A percentile compares a stretch with the other conserved stretches of the same genome.
Conservation (phyloP, 1,139 yeast species). For the Debaryomycetaceae sp. region DNA sequence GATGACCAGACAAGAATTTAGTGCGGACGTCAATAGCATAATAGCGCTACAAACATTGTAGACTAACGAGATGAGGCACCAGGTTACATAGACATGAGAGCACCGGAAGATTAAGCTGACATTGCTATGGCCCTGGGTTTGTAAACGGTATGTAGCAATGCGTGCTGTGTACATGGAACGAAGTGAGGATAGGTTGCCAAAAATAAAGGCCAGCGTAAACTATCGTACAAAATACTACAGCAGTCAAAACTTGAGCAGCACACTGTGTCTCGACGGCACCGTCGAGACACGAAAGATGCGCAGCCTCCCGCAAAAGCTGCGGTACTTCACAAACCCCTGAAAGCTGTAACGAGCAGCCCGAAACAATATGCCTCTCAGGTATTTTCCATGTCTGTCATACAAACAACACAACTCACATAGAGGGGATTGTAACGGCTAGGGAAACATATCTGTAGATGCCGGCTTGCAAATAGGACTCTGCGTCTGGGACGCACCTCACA, state of each 20-base stretch:
- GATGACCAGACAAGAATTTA: no score
- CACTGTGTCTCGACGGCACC: no score
- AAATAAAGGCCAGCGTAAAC: neutral
- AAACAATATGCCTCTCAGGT: no score
- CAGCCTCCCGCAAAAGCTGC: no score
- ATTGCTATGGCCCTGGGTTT: neutral
- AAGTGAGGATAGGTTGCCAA: neutral
- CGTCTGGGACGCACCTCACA: neutral
- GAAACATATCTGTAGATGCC: neutral
- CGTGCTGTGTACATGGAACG: neutral
- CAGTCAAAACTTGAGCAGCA: neutral
- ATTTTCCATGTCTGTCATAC: neutral
- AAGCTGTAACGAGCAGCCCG: no score
- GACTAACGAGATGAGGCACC: no score
- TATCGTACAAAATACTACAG: neutral
- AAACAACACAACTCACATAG: neutral
- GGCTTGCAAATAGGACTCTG: neutral
- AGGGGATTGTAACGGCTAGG: neutral
- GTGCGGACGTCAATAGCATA: no score
- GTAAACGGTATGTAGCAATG: neutral
- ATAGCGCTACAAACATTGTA: no score
- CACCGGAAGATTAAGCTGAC: neutral
- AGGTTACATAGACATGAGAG: no score
- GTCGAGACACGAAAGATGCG: no score
- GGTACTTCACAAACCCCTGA: no score